Base-by-base conservation (phyloP, 192 early-diverging fungal genomes). In the Coemansia sp. region DNA sequence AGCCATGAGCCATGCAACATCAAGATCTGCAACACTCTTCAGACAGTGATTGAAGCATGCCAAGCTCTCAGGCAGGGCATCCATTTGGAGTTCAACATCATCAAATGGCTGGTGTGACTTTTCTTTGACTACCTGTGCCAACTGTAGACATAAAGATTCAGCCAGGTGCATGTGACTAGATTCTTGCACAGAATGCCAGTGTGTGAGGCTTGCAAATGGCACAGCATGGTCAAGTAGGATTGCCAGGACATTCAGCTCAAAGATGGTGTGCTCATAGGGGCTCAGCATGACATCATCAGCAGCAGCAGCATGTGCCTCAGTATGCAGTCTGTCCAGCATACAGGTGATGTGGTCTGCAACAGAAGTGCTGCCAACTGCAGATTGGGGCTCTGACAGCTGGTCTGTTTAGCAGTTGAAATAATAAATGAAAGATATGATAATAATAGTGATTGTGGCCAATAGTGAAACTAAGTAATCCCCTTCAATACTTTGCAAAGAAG, bases 201-300 rank as follows among this genome's bases (percentile, higher is more conserved):
- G 35, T 3, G 34, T 39, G 5, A 64, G 48, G 36, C 46, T 19
- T 8, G 46, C 42, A 36, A 48, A 62, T 4, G 36, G 44, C 0
- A 11, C 35, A 0, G 66, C 27, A 0, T 60, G 35, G 7, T 65
- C 63, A 1, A 50, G 57, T 6, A 71, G 46, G 2, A 66, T 51
- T 3, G 44, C 41, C 42, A 69, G n/a, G 3, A 81, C 42, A 33
- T 81, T 81, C 21, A 72, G 73, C 67, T 72, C 69, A 35, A 81
- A 70, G 31, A 81, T 62, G 0, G 66, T 34, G 45, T 59, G 66
- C 39, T 81, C 78, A 39, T 81, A 81, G 9, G 27, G 16, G 3
- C 44, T 64, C 56, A 73, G 50, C 42, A 14, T 41, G 0, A 24
- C 5, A 1, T 50, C 37, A 3, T 36, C 34, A n/a, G 35, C 24